Conservation (phyloP, 176 grass and related monocot species). For the Triticum dicoccoides region DNA sequence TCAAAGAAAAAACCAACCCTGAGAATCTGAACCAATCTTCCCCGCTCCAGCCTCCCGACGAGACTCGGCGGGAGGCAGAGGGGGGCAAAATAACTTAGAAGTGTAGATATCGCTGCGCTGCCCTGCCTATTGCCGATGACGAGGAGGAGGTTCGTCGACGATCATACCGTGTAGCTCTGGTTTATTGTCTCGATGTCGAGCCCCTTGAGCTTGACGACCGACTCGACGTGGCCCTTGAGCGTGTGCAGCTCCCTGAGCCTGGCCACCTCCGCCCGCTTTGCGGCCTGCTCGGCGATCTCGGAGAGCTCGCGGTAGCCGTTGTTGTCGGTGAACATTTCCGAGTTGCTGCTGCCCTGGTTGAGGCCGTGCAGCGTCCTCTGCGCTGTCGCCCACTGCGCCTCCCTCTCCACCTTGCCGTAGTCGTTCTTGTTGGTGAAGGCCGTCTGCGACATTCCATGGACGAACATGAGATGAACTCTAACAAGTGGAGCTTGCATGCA, state of each 20-base stretch:
- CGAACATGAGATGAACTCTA: too few species aligned
- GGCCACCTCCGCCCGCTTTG: conserved; percentile 74
- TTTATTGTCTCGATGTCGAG: conserved; percentile 61
- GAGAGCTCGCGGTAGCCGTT: conserved; percentile 73
- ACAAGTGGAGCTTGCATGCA: too few species aligned
- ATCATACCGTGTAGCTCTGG: conserved; percentile 57
- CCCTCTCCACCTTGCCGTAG: conserved; percentile 77
- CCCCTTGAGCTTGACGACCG: conserved; percentile 62
- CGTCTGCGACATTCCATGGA: conserved; percentile 29
- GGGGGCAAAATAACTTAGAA: not conserved
- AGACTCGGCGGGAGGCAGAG: not conserved
- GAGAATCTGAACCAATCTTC: too few species aligned
- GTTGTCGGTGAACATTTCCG: conserved; percentile 46
- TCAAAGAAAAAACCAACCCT: not conserved
- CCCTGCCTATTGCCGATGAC: not conserved
- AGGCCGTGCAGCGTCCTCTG: conserved; percentile 83
- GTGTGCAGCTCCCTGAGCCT: conserved; percentile 65
- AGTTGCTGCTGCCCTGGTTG: conserved; percentile 30
- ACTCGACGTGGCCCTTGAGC: conserved; percentile 55
- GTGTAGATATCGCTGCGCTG: not conserved
- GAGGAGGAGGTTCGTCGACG: not conserved
- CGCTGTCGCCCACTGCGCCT: conserved; percentile 92
- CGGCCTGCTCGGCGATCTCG: conserved; percentile 90
- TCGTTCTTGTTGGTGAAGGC: conserved; percentile 75
- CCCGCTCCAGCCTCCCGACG: too few species aligned